A percentile compares a stretch with the other conserved stretches of the same genome.
Evolutionary conservation across 2,329 filamentous ascomycete species (phyloP).

Genomic region (Alternaria sp.): DNA sequence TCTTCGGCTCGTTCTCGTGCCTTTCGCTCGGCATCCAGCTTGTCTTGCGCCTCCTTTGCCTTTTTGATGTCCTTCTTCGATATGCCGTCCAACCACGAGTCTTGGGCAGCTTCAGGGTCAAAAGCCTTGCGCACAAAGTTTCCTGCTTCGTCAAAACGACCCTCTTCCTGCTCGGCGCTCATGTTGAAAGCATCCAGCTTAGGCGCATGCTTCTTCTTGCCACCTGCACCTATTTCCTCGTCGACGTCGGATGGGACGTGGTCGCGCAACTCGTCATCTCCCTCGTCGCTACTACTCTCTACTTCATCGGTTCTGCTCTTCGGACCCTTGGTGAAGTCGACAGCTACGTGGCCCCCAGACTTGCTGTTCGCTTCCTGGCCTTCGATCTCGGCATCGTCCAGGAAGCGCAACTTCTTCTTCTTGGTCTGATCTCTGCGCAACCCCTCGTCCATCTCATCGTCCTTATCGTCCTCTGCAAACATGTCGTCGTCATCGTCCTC

Average conservation of each 20-base stretch:
- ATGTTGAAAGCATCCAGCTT: conserved; percentile 98
- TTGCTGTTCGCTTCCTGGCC: conserved; percentile 79
- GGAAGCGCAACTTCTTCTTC: conserved; percentile 66
- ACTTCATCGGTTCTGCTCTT: conserved; percentile 62
- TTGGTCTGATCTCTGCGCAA: conserved; percentile 63
- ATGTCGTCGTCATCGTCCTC: conserved; percentile 72
- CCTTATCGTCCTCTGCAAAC: conserved; percentile 75
- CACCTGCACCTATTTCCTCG: conserved; percentile 87
- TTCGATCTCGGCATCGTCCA: conserved; percentile 71
- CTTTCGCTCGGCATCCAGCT: conserved; percentile 77
- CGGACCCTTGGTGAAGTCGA: conserved; percentile 59
- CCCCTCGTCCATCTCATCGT: conserved; percentile 60
- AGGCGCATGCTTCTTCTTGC: conserved; percentile 90
- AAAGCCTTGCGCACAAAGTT: conserved; percentile 90
- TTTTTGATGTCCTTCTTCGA: conserved; percentile 93
- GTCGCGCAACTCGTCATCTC: conserved; percentile 70
- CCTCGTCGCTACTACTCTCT: conserved; percentile 64
- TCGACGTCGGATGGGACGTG: conserved; percentile 74
- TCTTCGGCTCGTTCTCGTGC: conserved; percentile 77
- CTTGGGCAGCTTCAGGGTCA: conserved; percentile 89
- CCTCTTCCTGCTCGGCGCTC: conserved; percentile 86
- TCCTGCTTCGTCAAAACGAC: conserved; percentile 85
- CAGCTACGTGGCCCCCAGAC: conserved; percentile 71
- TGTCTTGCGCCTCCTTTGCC: conserved; percentile 86
- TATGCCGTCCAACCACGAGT: conserved; percentile 89